phyloP scores from a whole-genome alignment of 805 yeast species.

The Cyberlindnera americana region DNA sequence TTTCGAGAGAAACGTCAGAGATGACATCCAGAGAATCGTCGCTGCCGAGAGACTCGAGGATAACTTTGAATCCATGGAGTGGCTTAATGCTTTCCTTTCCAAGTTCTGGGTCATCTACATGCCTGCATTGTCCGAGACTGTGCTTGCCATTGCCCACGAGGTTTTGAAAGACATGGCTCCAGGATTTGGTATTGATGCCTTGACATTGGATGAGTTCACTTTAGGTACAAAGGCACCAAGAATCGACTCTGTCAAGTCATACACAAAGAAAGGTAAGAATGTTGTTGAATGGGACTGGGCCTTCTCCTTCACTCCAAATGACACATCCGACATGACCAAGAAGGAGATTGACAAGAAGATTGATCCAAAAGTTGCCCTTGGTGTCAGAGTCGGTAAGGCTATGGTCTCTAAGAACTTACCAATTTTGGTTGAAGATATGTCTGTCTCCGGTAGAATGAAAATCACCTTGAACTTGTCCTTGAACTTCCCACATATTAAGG shows the following conservation, averaged over 20 bases:
- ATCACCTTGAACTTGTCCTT: conserved; percentile 58
- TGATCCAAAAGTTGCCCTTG: conserved; percentile 78
- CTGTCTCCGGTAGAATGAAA: conserved; percentile 66
- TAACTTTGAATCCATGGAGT: conserved; percentile 69
- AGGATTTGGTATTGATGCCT: conserved; percentile 75
- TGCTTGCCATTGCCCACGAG: conserved; percentile 64
- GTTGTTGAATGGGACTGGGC: conserved; percentile 82
- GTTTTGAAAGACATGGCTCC: conserved; percentile 69
- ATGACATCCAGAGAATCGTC: conserved; percentile 65
- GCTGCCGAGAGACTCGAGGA: conserved; percentile 63
- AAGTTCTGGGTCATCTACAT: conserved; percentile 87
- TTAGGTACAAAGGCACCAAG: conserved; percentile 80
- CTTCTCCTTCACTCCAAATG: conserved; percentile 76
- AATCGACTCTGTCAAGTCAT: conserved; percentile 67
- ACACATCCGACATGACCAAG: conserved; percentile 79
- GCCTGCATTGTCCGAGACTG: conserved; percentile 81
- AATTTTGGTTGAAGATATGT: conserved; percentile 77
- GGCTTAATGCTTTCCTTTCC: conserved; percentile 74
- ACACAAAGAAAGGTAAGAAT: conserved; percentile 64
- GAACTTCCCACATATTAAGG: conserved; percentile 73
- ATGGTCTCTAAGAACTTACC: conserved; percentile 73
- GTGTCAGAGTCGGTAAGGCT: conserved; percentile 78
- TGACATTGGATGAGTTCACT: conserved; percentile 73
- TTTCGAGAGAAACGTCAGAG: conserved; percentile 69
- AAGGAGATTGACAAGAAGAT: conserved; percentile 65